phyloP scores from a whole-genome alignment of 2,329 filamentous ascomycete genomes.

The Nothophoma quercina region DNA sequence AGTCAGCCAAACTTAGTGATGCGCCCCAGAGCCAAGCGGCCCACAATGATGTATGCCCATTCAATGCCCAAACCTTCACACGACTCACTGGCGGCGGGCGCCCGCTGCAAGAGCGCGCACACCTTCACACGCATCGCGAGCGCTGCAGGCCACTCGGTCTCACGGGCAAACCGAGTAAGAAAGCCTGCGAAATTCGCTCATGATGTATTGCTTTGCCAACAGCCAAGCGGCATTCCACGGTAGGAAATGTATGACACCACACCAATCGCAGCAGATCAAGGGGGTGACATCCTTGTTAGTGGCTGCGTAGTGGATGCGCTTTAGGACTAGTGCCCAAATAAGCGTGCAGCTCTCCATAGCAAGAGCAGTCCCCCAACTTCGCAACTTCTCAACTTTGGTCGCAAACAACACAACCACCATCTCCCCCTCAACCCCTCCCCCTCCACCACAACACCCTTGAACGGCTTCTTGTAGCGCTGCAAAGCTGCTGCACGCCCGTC shows the following conservation, averaged over 20 bases:
- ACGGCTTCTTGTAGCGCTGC: constrained; percentile 37
- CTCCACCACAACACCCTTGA: constrained; percentile 24
- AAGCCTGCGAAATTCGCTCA: constrained; percentile 16
- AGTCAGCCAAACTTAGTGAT: constrained; percentile 25
- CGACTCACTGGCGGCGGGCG: constrained; percentile 11
- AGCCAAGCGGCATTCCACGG: constrained; percentile 23
- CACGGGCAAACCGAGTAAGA: constrained; percentile 9
- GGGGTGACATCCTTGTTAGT: constrained; percentile 11
- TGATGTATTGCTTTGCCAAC: constrained; percentile 20
- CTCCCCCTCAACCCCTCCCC: constrained; percentile 17
- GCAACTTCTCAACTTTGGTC: constrained; percentile 18
- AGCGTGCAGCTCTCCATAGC: constrained; percentile 17
- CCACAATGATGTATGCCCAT: constrained; percentile 31
- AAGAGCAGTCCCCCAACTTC: constrained; percentile 19
- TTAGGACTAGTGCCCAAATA: constrained; percentile 12
- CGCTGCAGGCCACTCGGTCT: constrained; percentile 12
- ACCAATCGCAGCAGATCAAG: constrained; percentile 20
- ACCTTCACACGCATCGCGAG: constrained; percentile 1
- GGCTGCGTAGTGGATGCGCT: constrained; percentile 7
- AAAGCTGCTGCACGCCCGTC: constrained; percentile 31
- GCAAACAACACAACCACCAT: constrained; percentile 17
- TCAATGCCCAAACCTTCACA: constrained; percentile 19
- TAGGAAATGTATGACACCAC: constrained; percentile 22
- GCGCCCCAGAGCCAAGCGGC: constrained; percentile 23
- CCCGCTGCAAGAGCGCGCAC: neutral